phyloP scores from a whole-genome alignment of 2,329 filamentous ascomycete species.

The Tolypocladium sp. region DNA sequence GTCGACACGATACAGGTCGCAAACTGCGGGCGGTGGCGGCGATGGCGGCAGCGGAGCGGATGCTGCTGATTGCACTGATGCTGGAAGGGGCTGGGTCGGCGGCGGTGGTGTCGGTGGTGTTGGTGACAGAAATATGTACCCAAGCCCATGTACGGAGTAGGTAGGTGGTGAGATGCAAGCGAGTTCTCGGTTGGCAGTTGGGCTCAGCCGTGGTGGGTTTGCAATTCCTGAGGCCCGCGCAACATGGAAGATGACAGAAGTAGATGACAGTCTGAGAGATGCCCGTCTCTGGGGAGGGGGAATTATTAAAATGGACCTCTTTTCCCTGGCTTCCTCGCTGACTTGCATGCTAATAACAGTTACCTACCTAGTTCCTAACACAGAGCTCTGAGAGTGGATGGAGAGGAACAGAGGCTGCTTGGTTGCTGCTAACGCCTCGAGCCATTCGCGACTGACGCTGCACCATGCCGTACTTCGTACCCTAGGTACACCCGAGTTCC shows the following conservation, averaged over 20 bases:
- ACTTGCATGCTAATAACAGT: background rate
- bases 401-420: background rate
- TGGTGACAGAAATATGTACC: background rate
- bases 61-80: background rate
- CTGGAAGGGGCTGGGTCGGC: background rate
- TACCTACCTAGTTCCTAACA: background rate
- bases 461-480: background rate
- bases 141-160: background rate
- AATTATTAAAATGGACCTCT: background rate
- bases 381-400: background rate
- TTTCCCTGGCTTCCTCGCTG: background rate
- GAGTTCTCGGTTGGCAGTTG: background rate
- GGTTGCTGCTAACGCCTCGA: background rate
- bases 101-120: background rate
- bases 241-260: background rate
- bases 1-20: background rate
- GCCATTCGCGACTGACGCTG: background rate
- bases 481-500: background rate
- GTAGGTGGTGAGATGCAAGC: background rate
- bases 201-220: background rate
- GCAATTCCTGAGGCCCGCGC: background rate
- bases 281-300: background rate
- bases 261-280: background rate
- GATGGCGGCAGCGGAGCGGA: background rate
- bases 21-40: background rate